These are phyloP conservation scores for Bipolaris zeicola DNA, from an alignment of 2,329 filamentous ascomycete genomes.

Conservation along the genomic window DNA sequence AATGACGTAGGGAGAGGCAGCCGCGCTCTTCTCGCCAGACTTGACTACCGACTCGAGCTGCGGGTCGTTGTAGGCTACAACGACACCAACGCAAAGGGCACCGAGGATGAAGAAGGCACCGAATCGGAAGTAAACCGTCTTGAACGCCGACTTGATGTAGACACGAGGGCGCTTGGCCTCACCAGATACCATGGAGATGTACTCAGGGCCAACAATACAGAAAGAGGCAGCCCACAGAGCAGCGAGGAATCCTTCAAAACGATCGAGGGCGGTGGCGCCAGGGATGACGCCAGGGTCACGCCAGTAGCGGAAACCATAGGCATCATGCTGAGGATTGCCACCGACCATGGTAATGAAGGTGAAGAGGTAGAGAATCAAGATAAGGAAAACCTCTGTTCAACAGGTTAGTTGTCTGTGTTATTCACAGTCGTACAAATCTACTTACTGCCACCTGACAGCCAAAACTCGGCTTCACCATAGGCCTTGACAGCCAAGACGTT, in stretches of 20 bases:
- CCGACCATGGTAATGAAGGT: slow-evolving; percentile 56
- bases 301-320: slow-evolving; percentile 55
- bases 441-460: slow-evolving; percentile 48
- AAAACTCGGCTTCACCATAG: slow-evolving; percentile 55
- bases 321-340: slow-evolving; percentile 51
- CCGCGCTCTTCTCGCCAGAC: slow-evolving; percentile 49
- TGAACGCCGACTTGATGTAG: slow-evolving; percentile 56
- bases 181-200: slow-evolving; percentile 56
- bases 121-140: slow-evolving; percentile 55
- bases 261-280: slow-evolving; percentile 31
- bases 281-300: slow-evolving; percentile 44
- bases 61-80: slow-evolving; percentile 68
- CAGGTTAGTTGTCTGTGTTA: background rate
- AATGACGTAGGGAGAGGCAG: slow-evolving; percentile 67
- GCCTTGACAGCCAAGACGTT: slow-evolving; percentile 54
- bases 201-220: slow-evolving; percentile 56
- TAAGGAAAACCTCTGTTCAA: slow-evolving; percentile 51
- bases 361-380: slow-evolving; percentile 53
- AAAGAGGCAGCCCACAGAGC: slow-evolving; percentile 53
- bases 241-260: slow-evolving; percentile 48
- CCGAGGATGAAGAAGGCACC: slow-evolving; percentile 55
- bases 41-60: slow-evolving; percentile 65
- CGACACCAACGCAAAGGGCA: slow-evolving; percentile 53
- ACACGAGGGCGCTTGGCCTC: slow-evolving; percentile 54
- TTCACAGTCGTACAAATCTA: background rate